Conservation (phyloP, 371 early-diverging fungal species). For the Mucor saturninus region DNA sequence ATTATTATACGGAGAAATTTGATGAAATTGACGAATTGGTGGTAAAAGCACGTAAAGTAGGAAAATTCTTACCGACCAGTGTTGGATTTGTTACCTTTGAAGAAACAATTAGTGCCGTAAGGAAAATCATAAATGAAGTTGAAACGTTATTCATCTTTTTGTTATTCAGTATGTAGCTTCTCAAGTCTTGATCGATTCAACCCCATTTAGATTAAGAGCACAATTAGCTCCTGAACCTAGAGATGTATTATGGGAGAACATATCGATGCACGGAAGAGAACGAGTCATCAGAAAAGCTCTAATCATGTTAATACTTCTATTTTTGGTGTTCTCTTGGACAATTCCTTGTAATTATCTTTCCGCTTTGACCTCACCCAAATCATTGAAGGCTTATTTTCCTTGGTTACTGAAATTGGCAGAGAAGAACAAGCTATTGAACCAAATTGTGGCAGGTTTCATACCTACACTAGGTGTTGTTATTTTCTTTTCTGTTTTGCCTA, state of each 20-base stretch:
- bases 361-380: conserved; percentile 57
- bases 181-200: conserved; percentile 62
- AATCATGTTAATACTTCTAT: conserved; percentile 43
- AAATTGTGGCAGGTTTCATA: conserved; percentile 61
- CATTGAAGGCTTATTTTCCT: conserved; percentile 51
- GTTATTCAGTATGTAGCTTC: conserved; percentile 56
- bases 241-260: conserved; percentile 77
- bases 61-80: conserved; percentile 61
- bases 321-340: conserved; percentile 60
- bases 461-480: conserved; percentile 63
- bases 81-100: conserved; percentile 86
- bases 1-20: conserved; percentile 68
- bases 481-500: conserved; percentile 68
- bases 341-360: conserved; percentile 61
- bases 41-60: conserved; percentile 58
- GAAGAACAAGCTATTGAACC: conserved; percentile 55
- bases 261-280: conserved; percentile 62
- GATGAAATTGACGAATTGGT: conserved; percentile 66
- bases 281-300: conserved; percentile 54
- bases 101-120: conserved; percentile 66
- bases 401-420: conserved; percentile 51
- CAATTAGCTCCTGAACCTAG: conserved; percentile 78
- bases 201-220: conserved; percentile 74
- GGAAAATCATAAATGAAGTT: conserved; percentile 6
- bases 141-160: background rate